Evolutionary conservation across 2,329 filamentous ascomycete genomes (phyloP).

Genomic region (Xylaria digitata): DNA sequence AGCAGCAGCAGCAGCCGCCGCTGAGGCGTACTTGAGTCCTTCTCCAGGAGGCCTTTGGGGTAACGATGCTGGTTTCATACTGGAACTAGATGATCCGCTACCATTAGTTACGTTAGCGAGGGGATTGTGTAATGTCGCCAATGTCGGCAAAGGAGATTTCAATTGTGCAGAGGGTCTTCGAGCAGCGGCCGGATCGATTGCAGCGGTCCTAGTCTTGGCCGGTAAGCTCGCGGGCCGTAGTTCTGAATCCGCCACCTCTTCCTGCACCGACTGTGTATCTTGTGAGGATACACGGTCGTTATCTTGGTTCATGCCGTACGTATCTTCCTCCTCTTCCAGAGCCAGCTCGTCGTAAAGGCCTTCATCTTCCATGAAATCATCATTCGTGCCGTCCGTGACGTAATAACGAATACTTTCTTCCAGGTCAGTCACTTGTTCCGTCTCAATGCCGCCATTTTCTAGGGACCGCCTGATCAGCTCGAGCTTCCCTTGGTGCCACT

Average conservation of each 20-base stretch:
- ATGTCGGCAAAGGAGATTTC: conserved; percentile 92
- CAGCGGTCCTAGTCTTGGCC: conserved; percentile 64
- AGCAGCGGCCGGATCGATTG: conserved; percentile 67
- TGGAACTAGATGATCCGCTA: conserved; percentile 56
- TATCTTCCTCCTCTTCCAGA: conserved; percentile 90
- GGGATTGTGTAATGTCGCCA: conserved; percentile 88
- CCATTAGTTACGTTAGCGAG: conserved; percentile 71
- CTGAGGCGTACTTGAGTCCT: conserved; percentile 95
- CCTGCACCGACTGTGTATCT: conserved; percentile 91
- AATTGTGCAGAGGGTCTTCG: conserved; percentile 87
- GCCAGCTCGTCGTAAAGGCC: conserved; percentile 94
- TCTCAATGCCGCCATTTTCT: conserved; percentile 91
- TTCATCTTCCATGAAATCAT: conserved; percentile 94
- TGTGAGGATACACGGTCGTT: conserved; percentile 93
- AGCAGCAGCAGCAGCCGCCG: conserved; percentile 91
- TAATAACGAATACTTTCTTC: conserved; percentile 97
- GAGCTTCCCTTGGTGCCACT: conserved; percentile 94
- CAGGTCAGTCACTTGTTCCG: conserved; percentile 85
- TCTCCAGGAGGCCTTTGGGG: conserved; percentile 88
- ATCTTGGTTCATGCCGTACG: conserved; percentile 82
- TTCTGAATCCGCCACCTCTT: conserved; percentile 76
- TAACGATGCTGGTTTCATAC: conserved; percentile 93
- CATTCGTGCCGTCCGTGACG: conserved; percentile 86
- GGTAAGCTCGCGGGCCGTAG: conserved; percentile 58
- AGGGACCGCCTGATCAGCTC: conserved; percentile 90